These are phyloP conservation scores for Leccinum sublutescens DNA, from an alignment of 768 basidiomycete species.

Conservation along the genomic window DNA sequence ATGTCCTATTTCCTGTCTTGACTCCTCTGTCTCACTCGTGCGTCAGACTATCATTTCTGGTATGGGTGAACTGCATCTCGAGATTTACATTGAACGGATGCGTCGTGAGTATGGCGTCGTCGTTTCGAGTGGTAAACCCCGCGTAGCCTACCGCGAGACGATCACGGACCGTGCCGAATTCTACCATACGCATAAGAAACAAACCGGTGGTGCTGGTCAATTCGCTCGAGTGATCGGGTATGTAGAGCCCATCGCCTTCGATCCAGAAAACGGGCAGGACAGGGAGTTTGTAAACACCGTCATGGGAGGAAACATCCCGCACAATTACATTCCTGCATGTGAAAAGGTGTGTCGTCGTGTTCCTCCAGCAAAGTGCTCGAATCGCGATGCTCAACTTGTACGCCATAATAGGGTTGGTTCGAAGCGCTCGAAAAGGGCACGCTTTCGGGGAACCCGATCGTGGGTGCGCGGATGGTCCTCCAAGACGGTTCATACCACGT, in stretches of 20 bases:
- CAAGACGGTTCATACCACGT: constrained; percentile 91
- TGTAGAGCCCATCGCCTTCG: constrained; percentile 83
- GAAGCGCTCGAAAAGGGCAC: constrained; percentile 92
- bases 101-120: constrained; percentile 94
- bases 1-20: constrained; percentile 4
- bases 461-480: constrained; percentile 81
- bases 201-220: constrained; percentile 96
- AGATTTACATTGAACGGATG: constrained; percentile 99
- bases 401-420: constrained; percentile 74
- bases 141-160: constrained; percentile 96
- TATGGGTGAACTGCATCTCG: constrained; percentile 98
- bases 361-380: not conserved
- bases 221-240: constrained; percentile 90
- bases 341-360: constrained; percentile 65
- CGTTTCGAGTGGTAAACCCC: constrained; percentile 92
- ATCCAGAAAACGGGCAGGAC: constrained; percentile 78
- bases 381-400: not conserved
- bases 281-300: constrained; percentile 82
- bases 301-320: constrained; percentile 90
- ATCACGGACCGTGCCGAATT: constrained; percentile 82
- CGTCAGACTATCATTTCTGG: constrained; percentile 95
- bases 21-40: not conserved
- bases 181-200: constrained; percentile 95
- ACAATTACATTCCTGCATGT: constrained; percentile 89
- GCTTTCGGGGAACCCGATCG: constrained; percentile 83